Evolutionary conservation across 345 rosid genomes (phyloP), one percentile per base, ranked within the genome.

Genomic region (Citrus trifoliata): DNA sequence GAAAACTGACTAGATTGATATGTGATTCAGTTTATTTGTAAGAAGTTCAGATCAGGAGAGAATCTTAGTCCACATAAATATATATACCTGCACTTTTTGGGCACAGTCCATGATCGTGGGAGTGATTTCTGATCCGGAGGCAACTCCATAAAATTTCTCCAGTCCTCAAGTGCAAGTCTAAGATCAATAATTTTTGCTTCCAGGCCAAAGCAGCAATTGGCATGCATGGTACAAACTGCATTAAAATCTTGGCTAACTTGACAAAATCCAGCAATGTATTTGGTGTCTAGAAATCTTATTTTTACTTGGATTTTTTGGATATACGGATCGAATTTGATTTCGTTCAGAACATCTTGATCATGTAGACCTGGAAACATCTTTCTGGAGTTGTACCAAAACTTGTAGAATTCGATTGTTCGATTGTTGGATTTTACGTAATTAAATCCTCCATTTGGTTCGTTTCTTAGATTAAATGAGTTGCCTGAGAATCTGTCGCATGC

Each of bases 261-360:
- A 76, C 95, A 94, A 73, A 94, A 90, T 66, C 97, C 98, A 28
- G 94, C 93, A 68, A 92, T 85, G 62, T 84, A 89, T 22, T 76
- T 88, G 1, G 98, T 92, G 71, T 91, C 90, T 1, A 92, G 83
- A 76, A 91, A 94, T 72, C 83, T 89, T 76, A 94, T 86, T 66
- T 68, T 69, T 21, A 94, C 62, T 40, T 90, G 86, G 22, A 89
- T 74, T 10, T 80, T 35, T 0, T 70, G 7, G 35, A 89, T 73
- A 68, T 76, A 71, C 7, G 86, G 78, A 38, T 89, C 37, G 1
- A 27, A 76, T 80, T 93, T 92, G 82, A 94, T 94, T 79, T 30
- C 66, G 82, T 94, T 90, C 35, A 92, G 85, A 64, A 94, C 98
- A 80, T 92, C 97, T 79, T 94, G 97, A 70, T 92, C 98, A 59